These are phyloP conservation scores for Teratosphaeria destructans DNA, from an alignment of 2,329 filamentous ascomycete genomes.

Conservation along the genomic window DNA sequence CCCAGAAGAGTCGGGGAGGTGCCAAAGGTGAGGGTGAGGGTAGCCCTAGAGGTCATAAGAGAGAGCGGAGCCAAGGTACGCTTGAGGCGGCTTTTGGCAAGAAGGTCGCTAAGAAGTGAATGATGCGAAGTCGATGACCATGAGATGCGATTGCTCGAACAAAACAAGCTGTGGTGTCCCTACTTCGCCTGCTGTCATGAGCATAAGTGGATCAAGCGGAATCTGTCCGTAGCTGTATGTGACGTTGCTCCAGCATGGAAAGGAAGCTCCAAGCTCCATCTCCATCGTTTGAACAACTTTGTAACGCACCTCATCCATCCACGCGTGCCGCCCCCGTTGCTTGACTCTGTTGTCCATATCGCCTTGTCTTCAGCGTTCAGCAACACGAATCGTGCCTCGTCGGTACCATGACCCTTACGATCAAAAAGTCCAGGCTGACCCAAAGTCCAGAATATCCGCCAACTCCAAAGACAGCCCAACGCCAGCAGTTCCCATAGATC, in stretches of 20 bases:
- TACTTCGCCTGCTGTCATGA: not conserved
- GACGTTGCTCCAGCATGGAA: not conserved
- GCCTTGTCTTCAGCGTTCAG: not conserved
- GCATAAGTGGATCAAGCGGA: not conserved
- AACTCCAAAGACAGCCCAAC: not conserved
- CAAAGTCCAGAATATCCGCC: not conserved
- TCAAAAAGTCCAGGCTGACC: not conserved
- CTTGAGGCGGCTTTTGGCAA: slow-evolving; percentile 23
- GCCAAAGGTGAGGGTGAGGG: slow-evolving; percentile 4
- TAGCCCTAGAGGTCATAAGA: slow-evolving; percentile 18
- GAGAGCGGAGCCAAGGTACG: slow-evolving; percentile 24
- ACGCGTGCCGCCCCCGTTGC: not conserved
- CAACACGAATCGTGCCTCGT: not conserved
- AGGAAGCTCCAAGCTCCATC: not conserved
- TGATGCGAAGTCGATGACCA: not conserved
- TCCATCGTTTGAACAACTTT: not conserved
- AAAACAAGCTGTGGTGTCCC: not conserved
- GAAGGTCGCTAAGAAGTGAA: slow-evolving; percentile 9
- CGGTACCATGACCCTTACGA: not conserved
- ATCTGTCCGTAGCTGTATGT: not conserved
- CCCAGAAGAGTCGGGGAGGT: slow-evolving; percentile 4
- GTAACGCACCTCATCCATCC: not conserved
- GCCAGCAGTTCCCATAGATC: not conserved
- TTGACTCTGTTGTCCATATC: not conserved
- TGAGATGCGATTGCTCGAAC: not conserved